These are phyloP conservation scores for Termitomyces sp. DNA, from an alignment of 768 basidiomycete species.

Conservation along the genomic window DNA sequence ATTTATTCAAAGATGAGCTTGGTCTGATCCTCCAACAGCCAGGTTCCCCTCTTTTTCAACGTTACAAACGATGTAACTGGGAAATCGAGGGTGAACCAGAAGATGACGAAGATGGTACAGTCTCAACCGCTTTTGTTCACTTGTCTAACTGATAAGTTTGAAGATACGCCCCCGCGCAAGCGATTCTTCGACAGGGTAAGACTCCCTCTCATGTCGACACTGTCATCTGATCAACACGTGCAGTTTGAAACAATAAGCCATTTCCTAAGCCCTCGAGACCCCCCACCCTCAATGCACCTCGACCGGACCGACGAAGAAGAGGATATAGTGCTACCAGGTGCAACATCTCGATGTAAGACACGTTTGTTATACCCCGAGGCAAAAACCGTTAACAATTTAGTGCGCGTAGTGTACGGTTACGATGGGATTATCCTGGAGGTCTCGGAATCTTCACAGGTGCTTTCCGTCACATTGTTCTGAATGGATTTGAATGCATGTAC, in stretches of 20 bases:
- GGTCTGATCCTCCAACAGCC: conserved; percentile 45
- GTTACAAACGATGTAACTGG: conserved; percentile 92
- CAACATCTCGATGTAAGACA: conserved; percentile 61
- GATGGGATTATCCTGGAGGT: conserved; percentile 81
- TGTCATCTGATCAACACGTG: background rate
- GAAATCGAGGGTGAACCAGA: conserved; percentile 76
- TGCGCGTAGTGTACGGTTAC: conserved; percentile 62
- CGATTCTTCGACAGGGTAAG: conserved; percentile 67
- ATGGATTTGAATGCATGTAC: background rate
- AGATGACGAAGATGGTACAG: conserved; percentile 76
- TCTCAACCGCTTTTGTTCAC: background rate
- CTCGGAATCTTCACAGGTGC: conserved; percentile 73
- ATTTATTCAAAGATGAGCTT: background rate
- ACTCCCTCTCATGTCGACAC: background rate
- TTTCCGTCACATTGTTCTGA: conserved; percentile 69
- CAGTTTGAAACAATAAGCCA: conserved; percentile 79
- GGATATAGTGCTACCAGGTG: conserved; percentile 59
- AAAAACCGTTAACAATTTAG: conserved; percentile 3
- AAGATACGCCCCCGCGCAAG: conserved; percentile 74
- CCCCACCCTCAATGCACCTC: conserved; percentile 75
- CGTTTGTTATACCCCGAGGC: background rate
- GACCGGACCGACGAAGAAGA: conserved; percentile 79
- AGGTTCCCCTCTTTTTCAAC: conserved; percentile 85
- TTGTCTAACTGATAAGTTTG: background rate
- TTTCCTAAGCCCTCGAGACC: conserved; percentile 70